These are phyloP conservation scores for Geotrichum reessii DNA, from an alignment of 1,139 yeast species.

Conservation along the genomic window DNA sequence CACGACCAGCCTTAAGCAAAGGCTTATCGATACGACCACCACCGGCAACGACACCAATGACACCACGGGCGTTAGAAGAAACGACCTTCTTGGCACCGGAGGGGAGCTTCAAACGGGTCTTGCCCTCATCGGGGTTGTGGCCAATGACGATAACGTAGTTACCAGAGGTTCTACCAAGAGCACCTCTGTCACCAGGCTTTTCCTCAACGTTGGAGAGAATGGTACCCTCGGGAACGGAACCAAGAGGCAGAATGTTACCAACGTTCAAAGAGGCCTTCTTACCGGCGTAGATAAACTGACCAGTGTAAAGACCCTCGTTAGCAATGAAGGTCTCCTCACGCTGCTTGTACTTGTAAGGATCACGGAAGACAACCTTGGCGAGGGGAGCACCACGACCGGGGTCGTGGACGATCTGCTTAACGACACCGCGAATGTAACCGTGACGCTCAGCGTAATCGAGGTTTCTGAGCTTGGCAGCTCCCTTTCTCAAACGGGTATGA, in stretches of 20 bases:
- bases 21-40: constrained; percentile 99
- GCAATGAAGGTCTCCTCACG: constrained; percentile 99
- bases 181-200: constrained; percentile 99
- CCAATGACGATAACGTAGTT: constrained; percentile 98
- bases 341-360: constrained; percentile 96
- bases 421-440: constrained; percentile 99
- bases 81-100: constrained; percentile 97
- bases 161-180: constrained; percentile 98
- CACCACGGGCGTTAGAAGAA: constrained; percentile 97
- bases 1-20: constrained; percentile 99
- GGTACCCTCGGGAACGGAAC: constrained; percentile 98
- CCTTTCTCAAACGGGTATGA: constrained; percentile 99
- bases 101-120: constrained; percentile 98
- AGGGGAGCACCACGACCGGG: constrained; percentile 99
- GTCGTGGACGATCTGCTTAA: constrained; percentile 97
- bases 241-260: constrained; percentile 96
- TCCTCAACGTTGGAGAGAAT: constrained; percentile 97
- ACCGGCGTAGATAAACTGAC: constrained; percentile 98
- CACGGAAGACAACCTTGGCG: constrained; percentile 98
- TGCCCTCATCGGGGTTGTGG: constrained; percentile 98
- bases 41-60: constrained; percentile 98
- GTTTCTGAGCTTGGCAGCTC: constrained; percentile 99
- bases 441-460: constrained; percentile 99
- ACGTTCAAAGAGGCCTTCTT: constrained; percentile 95
- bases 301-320: constrained; percentile 99